A percentile compares a stretch with the other conserved stretches of the same genome.
Conservation (phyloP, 2,329 filamentous ascomycete species). For the Aspergillus luchuensis region DNA sequence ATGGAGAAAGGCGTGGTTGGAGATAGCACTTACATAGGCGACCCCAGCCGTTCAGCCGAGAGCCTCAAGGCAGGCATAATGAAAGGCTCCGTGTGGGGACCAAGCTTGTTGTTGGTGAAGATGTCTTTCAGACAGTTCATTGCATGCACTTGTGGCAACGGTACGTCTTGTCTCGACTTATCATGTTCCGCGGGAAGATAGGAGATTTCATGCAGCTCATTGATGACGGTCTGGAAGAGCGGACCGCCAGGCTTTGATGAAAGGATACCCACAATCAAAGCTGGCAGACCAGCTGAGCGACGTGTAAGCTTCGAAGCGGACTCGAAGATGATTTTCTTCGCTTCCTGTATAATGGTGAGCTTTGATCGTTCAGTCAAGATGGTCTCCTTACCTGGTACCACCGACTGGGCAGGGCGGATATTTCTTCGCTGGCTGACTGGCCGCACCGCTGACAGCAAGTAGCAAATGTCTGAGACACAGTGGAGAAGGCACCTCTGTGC, state of each 20-base stretch:
- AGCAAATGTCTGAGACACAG: constrained; percentile 84
- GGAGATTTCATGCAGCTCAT: constrained; percentile 44
- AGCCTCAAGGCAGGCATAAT: constrained; percentile 74
- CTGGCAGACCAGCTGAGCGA: constrained; percentile 87
- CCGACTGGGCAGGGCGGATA: constrained; percentile 55
- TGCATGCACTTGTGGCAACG: constrained; percentile 88
- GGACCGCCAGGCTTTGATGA: constrained; percentile 58
- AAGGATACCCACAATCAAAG: constrained; percentile 79
- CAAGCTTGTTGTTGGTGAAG: constrained; percentile 78
- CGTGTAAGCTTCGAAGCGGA: constrained; percentile 80
- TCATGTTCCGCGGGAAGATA: constrained; percentile 33
- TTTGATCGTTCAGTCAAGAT: neutral
- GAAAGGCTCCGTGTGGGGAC: constrained; percentile 71
- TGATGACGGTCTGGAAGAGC: constrained; percentile 45
- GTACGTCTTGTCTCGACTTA: constrained; percentile 45
- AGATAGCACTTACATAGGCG: constrained; percentile 63
- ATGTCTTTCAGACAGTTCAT: constrained; percentile 92
- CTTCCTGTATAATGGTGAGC: constrained; percentile 34
- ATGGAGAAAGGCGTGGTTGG: neutral
- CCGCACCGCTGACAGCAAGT: constrained; percentile 72
- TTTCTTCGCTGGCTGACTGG: constrained; percentile 50
- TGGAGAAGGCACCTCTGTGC: constrained; percentile 90
- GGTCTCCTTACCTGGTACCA: constrained; percentile 69
- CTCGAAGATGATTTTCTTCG: constrained; percentile 69
- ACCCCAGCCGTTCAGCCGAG: constrained; percentile 77